Percentiles rank a stretch among this genome's conserved stretches.
Evolutionary conservation across 306 rosid species (phyloP).

Genomic region (Pachyrhizus erosus): DNA sequence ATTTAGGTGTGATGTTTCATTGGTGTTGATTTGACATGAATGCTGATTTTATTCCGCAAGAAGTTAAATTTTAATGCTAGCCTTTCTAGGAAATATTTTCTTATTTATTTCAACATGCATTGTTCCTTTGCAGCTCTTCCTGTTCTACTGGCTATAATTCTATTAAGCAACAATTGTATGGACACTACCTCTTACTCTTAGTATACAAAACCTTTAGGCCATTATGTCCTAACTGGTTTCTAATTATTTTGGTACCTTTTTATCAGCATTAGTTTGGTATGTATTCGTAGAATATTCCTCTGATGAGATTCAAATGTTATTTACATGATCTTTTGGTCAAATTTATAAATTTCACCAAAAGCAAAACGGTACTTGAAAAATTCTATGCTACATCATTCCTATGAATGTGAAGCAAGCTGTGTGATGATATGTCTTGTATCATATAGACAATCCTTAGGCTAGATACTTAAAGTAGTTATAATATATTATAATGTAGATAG

Average conservation of each 20-base stretch:
- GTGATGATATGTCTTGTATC: background rate
- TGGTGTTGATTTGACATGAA: background rate
- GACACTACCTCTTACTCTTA: background rate
- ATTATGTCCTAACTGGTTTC: background rate
- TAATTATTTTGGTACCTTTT: background rate
- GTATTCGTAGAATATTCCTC: background rate
- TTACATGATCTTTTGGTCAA: background rate
- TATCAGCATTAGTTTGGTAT: background rate
- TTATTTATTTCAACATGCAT: slow-evolving; percentile 5
- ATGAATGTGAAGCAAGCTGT: slow-evolving; percentile 1
- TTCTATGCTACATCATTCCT: background rate
- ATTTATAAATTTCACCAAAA: background rate
- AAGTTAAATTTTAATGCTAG: background rate
- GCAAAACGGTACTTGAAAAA: background rate
- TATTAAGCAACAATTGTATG: background rate
- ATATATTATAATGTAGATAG: slow-evolving; percentile 33
- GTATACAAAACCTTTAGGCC: background rate
- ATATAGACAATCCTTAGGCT: background rate
- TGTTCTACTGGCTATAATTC: background rate
- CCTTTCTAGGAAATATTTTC: background rate
- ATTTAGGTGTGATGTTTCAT: background rate
- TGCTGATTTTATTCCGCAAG: background rate
- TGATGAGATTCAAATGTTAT: background rate
- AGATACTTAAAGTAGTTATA: background rate
- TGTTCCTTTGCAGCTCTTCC: background rate